These are phyloP conservation scores for Colletotrichum theobromicola DNA, from an alignment of 2,329 filamentous ascomycete species.

Conservation along the genomic window DNA sequence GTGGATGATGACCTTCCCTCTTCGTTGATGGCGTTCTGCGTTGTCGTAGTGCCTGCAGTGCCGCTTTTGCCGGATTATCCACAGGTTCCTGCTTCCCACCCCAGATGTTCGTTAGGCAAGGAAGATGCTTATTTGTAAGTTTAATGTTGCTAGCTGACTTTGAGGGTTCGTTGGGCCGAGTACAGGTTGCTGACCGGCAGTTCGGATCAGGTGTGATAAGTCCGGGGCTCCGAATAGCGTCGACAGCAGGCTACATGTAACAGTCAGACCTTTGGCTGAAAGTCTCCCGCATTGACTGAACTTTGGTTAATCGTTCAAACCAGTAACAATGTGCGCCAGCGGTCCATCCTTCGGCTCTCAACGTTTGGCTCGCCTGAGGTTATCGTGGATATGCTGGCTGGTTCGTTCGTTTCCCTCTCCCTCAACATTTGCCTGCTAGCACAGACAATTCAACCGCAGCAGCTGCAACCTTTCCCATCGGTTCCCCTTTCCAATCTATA, in stretches of 20 bases:
- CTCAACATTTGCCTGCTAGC: background rate
- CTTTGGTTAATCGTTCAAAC: background rate
- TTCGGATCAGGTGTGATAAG: background rate
- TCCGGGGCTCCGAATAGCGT: background rate
- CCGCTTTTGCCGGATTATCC: background rate
- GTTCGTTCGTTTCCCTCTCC: background rate
- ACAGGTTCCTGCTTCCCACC: background rate
- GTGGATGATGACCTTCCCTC: background rate
- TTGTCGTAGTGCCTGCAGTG: background rate
- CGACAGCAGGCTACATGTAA: background rate
- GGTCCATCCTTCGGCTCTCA: background rate
- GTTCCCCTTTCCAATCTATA: background rate
- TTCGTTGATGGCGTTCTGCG: background rate
- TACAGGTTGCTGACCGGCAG: background rate
- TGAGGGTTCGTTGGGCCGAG: background rate
- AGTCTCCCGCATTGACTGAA: background rate
- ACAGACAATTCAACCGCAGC: rapidly evolving
- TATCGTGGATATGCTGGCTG: background rate
- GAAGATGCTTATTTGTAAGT: background rate
- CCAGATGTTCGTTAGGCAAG: background rate
- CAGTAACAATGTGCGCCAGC: background rate
- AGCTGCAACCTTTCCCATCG: background rate
- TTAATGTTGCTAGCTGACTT: background rate
- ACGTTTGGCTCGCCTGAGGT: background rate
- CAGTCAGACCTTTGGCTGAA: background rate